Evolutionary conservation across 768 basidiomycete species (phyloP).

Genomic region (Cyclocybe aegerita): DNA sequence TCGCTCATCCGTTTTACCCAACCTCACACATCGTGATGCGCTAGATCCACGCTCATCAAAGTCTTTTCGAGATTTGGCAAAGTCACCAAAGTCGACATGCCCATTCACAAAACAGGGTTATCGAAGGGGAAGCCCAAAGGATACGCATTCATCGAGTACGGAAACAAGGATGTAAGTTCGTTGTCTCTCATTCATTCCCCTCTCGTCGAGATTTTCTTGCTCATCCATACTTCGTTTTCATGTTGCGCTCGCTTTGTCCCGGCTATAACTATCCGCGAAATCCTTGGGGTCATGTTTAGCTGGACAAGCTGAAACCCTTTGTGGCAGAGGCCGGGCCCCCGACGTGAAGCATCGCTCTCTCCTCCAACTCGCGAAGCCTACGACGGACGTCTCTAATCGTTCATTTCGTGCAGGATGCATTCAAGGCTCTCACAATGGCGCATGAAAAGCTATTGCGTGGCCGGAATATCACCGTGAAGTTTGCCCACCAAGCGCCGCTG

Average conservation of each 20-base stretch:
- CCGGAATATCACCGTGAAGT: conserved; percentile 87
- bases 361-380: neutral
- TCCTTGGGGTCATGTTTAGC: conserved; percentile 2
- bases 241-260: conserved; percentile 15
- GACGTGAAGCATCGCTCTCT: neutral
- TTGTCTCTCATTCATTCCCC: conserved; percentile 15
- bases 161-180: conserved; percentile 71
- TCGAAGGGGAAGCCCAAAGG: conserved; percentile 92
- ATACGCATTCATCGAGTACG: conserved; percentile 92
- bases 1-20: neutral
- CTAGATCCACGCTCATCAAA: conserved; percentile 84
- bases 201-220: conserved; percentile 22
- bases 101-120: conserved; percentile 92
- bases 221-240: conserved; percentile 49
- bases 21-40: neutral
- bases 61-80: conserved; percentile 92
- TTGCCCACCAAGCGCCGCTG: conserved; percentile 80
- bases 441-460: conserved; percentile 85
- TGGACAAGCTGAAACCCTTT: neutral
- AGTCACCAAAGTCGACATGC: conserved; percentile 88
- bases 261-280: conserved; percentile 10
- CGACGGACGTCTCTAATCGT: neutral
- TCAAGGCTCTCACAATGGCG: conserved; percentile 67
- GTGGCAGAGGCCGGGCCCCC: neutral
- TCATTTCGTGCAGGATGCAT: conserved; percentile 69